A percentile compares a stretch with the other conserved stretches of the same genome.
Evolutionary conservation across 345 rosid species (phyloP).

Genomic region (Carallia pectinifolia): DNA sequence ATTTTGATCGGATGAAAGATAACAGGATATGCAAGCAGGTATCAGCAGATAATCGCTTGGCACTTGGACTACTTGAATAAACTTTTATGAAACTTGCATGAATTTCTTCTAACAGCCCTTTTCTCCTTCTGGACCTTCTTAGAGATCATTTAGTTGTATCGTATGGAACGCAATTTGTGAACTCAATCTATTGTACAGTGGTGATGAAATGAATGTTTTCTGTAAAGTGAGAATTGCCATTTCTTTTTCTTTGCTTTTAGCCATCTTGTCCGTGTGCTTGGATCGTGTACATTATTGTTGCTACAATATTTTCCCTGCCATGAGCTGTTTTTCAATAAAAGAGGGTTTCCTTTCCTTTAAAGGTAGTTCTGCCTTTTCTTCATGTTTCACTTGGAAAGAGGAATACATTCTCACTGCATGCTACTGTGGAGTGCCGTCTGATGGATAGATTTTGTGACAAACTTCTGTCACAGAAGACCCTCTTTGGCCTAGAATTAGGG

Average conservation of each 20-base stretch:
- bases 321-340: neutral
- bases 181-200: neutral
- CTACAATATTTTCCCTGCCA: neutral
- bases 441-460: too few species aligned
- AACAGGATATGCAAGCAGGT: constrained; percentile 93
- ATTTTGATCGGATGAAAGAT: constrained; percentile 82
- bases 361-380: too few species aligned
- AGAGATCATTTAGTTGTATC: neutral
- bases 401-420: neutral
- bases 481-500: neutral
- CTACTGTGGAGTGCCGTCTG: too few species aligned
- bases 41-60: constrained; percentile 5
- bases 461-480: neutral
- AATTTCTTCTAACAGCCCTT: neutral
- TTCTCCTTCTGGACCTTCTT: constrained; percentile 2
- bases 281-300: neutral
- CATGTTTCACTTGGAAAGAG: neutral
- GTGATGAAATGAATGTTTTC: neutral
- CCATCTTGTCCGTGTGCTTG: neutral
- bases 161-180: too few species aligned
- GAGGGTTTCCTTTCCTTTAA: neutral
- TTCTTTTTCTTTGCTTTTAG: neutral
- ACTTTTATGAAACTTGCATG: neutral
- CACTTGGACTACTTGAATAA: neutral
- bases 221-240: neutral